phyloP scores from a whole-genome alignment of 371 early-diverging fungal species.

The Mortierella sp. region DNA sequence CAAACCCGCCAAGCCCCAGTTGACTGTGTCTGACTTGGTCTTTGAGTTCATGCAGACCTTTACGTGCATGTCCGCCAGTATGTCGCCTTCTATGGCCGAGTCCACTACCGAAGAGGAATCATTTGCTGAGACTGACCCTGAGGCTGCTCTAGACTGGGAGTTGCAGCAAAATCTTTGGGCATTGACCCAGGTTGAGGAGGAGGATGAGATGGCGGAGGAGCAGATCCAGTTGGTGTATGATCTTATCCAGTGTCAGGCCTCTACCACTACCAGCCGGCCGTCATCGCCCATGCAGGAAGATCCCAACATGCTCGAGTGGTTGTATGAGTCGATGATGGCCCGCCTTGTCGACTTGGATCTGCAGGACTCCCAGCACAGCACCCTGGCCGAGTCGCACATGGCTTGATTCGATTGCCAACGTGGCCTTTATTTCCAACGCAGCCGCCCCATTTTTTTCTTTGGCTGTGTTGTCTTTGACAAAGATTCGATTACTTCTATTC shows the following conservation, averaged over 20 bases:
- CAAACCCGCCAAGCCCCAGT: background rate
- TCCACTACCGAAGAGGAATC: background rate
- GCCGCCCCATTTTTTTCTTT: background rate
- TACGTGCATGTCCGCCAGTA: background rate
- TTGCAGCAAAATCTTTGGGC: slow-evolving; percentile 46
- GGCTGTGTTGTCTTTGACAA: slow-evolving; percentile 2
- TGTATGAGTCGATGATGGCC: slow-evolving; percentile 41
- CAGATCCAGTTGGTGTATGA: slow-evolving; percentile 42
- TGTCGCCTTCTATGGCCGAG: background rate
- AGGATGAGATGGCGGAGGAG: slow-evolving; percentile 40
- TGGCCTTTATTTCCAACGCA: background rate
- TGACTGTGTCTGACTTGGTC: slow-evolving; percentile 20
- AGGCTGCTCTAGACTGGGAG: slow-evolving; percentile 35
- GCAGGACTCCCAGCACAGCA: slow-evolving; percentile 10
- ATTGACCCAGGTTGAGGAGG: slow-evolving; percentile 24
- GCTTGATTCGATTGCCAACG: background rate
- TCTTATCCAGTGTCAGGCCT: slow-evolving; percentile 22
- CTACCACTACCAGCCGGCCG: slow-evolving; percentile 14
- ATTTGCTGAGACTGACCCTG: slow-evolving; percentile 6
- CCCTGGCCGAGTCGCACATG: slow-evolving; percentile 4
- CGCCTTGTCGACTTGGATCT: slow-evolving; percentile 36
- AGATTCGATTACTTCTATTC: background rate
- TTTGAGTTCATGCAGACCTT: slow-evolving; percentile 37
- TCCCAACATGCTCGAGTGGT: slow-evolving; percentile 43
- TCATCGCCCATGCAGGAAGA: slow-evolving; percentile 33